A percentile compares a stretch with the other conserved stretches of the same genome.
Conservation (phyloP, 129 eudicot genomes). For the Artemisia argyi region DNA sequence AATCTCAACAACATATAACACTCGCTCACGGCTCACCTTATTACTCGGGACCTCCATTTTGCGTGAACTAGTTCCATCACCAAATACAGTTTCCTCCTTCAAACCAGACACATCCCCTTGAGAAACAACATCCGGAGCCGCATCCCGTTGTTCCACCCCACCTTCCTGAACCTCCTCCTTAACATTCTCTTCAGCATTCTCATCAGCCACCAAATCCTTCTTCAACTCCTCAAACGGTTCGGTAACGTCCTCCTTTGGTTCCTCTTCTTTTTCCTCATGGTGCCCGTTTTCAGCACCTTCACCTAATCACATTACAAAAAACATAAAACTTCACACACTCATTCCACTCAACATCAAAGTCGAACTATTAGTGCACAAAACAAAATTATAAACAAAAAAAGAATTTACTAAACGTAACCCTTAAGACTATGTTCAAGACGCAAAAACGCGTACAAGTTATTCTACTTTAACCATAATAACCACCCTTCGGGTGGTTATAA, state of each 20-base stretch:
- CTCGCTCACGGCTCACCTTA: conserved; percentile 64
- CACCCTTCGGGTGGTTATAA: too few species aligned
- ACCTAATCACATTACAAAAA: conserved; percentile 8
- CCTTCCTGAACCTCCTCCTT: conserved; percentile 36
- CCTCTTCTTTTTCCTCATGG: conserved; percentile 41
- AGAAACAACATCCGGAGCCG: conserved; percentile 29
- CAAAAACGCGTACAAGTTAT: too few species aligned
- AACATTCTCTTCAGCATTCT: conserved; percentile 37
- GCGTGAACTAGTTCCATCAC: conserved; percentile 43
- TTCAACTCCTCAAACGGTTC: conserved; percentile 27
- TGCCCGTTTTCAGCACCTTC: conserved; percentile 51
- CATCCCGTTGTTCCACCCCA: conserved; percentile 33
- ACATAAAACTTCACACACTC: neutral
- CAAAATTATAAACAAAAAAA: too few species aligned
- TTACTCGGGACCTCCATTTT: conserved; percentile 85
- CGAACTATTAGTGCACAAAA: too few species aligned
- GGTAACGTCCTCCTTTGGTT: conserved; percentile 31
- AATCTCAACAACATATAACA: neutral
- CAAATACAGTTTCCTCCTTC: conserved; percentile 32
- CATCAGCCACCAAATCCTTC: too few species aligned
- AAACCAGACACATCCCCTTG: conserved; percentile 41
- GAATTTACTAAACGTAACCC: too few species aligned
- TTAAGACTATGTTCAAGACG: too few species aligned
- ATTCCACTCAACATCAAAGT: neutral
- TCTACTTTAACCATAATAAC: too few species aligned